These are phyloP conservation scores for Penicillium sp. DNA, from an alignment of 2,329 filamentous ascomycete species.

Conservation along the genomic window DNA sequence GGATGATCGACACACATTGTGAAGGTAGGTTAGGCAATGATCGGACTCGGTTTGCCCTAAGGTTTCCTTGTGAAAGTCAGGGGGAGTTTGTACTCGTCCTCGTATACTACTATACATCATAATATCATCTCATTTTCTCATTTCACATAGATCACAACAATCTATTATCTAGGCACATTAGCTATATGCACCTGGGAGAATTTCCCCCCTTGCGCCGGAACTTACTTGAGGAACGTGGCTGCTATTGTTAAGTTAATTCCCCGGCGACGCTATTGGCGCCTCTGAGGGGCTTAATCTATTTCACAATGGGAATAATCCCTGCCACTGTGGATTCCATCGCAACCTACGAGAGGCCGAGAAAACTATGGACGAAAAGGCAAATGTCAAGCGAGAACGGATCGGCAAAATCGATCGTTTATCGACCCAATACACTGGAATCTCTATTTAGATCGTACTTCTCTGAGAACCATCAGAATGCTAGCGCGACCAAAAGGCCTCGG, in stretches of 20 bases:
- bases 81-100: neutral
- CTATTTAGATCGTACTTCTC: slow-evolving; percentile 12
- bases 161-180: neutral
- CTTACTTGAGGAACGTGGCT: slow-evolving; percentile 2
- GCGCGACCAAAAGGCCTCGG: neutral
- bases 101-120: neutral
- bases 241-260: neutral
- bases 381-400: neutral
- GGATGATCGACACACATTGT: slow-evolving; percentile 5
- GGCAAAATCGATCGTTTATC: slow-evolving; percentile 18
- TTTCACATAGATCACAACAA: neutral
- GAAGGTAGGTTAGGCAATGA: neutral
- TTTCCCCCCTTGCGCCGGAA: neutral
- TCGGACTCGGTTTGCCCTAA: neutral
- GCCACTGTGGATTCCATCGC: slow-evolving; percentile 1
- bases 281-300: neutral
- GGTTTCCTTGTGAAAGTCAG: neutral
- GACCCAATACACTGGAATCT: slow-evolving; percentile 11
- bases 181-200: neutral
- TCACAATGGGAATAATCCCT: neutral
- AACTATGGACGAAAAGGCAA: slow-evolving; percentile 10
- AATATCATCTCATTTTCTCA: neutral
- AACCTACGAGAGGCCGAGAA: neutral
- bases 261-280: slow-evolving; percentile 6
- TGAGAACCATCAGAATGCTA: neutral